Base-by-base conservation (phyloP, 495 filamentous ascomycete species). In the Endocarpon pusillum region DNA sequence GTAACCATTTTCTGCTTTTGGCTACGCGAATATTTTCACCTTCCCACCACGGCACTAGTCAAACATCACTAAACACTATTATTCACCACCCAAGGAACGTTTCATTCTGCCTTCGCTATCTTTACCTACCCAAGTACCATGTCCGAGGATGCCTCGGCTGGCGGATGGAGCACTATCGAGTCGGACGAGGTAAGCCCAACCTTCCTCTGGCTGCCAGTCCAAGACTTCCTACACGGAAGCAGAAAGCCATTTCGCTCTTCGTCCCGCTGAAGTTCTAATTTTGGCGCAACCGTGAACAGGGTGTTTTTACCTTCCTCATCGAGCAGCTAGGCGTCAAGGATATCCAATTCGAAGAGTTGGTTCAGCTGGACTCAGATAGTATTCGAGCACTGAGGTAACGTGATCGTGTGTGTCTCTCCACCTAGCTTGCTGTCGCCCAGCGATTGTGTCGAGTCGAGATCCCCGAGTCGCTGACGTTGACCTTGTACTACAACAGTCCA, bases 301-400 rank as follows among this genome's bases (percentile, higher is more conserved):
- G 89, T 48, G 83, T 99, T 44, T 99, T 99, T 59, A 99, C 91
- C 38, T 91, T 81, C 48, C 71, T 99, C 30, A 56, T 84, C 44
- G 80, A 94, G 44, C 83, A 81, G 42, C 77, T 99, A 26, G 89
- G 91, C 22, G 85, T 86, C 21, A 76, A 82, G 49, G 73, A 83
- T 49, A 81, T 94, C 4, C 89, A 99, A 56, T 96, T 94, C 55
- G 91, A 96, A 58, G 89, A 99, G 57, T 74, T 99, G 39, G 73
- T 94, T 24, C 75, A 81, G 1, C 68, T 99, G 34, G 91, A 96
- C 53, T 64, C 84, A 8, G 73, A 81, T 36, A 71, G 65, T 32
- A 77, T 99, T 32, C 73, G 70, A 10, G 69, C 80, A 38, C 64
- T 86, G 35, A 64, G 58, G 66, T 64, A 54, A 21, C 3, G 20